phyloP scores from a whole-genome alignment of 2,329 filamentous ascomycete species.

The Hypoxylon sp. region DNA sequence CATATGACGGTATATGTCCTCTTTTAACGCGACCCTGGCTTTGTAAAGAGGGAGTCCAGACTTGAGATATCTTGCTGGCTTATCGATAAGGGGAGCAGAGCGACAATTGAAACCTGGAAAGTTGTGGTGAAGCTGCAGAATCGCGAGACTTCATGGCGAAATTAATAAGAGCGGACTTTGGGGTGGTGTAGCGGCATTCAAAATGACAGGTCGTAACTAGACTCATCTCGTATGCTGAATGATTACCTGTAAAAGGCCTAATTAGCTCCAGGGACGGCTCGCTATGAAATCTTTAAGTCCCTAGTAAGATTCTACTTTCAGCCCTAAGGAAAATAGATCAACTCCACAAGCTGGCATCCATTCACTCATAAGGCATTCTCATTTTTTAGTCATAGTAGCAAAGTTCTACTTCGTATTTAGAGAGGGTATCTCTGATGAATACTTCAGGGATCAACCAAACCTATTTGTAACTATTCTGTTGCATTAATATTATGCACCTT shows the following conservation, averaged over 20 bases:
- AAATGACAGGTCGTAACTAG: not conserved
- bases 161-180: not conserved
- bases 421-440: too few relatives aligned
- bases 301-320: not conserved
- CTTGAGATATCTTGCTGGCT: conserved; percentile 1
- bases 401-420: too few relatives aligned
- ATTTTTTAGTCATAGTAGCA: too few relatives aligned
- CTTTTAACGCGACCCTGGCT: conserved; percentile 12
- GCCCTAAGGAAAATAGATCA: not conserved
- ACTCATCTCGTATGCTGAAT: not conserved
- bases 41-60: conserved; percentile 9
- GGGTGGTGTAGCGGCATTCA: not conserved
- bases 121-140: too few relatives aligned
- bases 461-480: not conserved
- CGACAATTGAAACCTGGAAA: too few relatives aligned
- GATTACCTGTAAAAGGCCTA: not conserved
- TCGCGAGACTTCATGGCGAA: not conserved
- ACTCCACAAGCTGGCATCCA: not conserved
- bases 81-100: conserved; percentile 13
- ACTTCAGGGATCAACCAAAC: too few relatives aligned
- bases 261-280: not conserved
- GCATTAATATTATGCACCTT: not conserved
- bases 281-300: not conserved
- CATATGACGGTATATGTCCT: conserved; percentile 17
- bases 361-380: too few relatives aligned